A percentile compares a stretch with the other conserved stretches of the same genome.
Evolutionary conservation across 169 alveolate genomes (phyloP).

Genomic region (Pseudocohnilembus persalinus): DNA sequence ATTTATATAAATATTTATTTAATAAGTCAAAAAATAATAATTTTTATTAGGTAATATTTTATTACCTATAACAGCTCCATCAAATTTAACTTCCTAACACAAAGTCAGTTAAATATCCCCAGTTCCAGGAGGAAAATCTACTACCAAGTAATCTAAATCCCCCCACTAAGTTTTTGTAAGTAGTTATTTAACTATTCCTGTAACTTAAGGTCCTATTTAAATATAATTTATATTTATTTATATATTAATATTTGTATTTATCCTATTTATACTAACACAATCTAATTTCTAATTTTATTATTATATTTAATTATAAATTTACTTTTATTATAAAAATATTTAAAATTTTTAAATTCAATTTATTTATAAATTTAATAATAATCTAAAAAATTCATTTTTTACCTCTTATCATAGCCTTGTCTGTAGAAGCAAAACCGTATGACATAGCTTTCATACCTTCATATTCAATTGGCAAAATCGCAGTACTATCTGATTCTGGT

Average conservation of each 20-base stretch:
- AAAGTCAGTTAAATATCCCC: conserved; percentile 97
- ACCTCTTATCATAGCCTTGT: conserved; percentile 89
- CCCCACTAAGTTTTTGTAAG: conserved; percentile 96
- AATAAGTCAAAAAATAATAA: too few species aligned
- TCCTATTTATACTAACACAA: too few species aligned
- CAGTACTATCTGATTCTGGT: conserved; percentile 35
- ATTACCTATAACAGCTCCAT: conserved; percentile 89
- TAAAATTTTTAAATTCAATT: too few species aligned
- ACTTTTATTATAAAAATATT: too few species aligned
- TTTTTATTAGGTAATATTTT: too few species aligned
- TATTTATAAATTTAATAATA: too few species aligned
- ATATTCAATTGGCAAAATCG: conserved; percentile 77
- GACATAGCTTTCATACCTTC: conserved; percentile 91
- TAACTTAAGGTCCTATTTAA: conserved; percentile 96
- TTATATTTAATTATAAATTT: too few species aligned
- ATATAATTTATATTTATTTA: too few species aligned
- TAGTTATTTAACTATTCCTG: conserved; percentile 91
- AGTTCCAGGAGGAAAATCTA: conserved; percentile 99
- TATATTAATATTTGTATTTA: too few species aligned
- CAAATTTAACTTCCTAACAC: conserved; percentile 89
- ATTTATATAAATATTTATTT: too few species aligned
- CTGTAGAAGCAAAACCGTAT: conserved; percentile 86
- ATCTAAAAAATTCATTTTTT: too few species aligned
- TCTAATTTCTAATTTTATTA: too few species aligned
- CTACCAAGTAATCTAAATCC: conserved; percentile 95